A percentile compares a stretch with the other conserved stretches of the same genome.
phyloP scores from a whole-genome alignment of 345 rosid species.

The Syzygium jambos region DNA sequence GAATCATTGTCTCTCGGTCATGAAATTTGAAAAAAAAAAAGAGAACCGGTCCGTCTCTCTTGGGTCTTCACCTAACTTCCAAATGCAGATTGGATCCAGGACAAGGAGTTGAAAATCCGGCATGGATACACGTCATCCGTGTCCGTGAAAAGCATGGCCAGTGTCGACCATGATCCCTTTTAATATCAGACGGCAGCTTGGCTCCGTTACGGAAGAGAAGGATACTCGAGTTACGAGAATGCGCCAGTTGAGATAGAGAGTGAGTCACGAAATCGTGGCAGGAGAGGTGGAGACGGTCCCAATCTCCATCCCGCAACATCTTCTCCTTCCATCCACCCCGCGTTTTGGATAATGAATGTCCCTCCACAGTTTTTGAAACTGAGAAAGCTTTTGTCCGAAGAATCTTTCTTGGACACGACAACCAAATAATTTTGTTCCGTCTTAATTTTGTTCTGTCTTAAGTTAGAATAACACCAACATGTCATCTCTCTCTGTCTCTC shows the following conservation, averaged over 20 bases:
- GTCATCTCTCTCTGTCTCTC: background rate
- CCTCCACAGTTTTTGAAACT: background rate
- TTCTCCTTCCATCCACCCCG: background rate
- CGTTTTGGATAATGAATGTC: background rate
- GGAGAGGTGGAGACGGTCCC: background rate
- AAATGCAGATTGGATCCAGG: background rate
- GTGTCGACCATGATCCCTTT: background rate
- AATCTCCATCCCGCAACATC: background rate
- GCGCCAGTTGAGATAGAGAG: background rate
- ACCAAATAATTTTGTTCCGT: background rate
- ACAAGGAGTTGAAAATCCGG: background rate
- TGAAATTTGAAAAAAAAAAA: background rate
- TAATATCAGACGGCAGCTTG: background rate
- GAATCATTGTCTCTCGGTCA: background rate
- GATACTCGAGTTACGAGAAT: background rate
- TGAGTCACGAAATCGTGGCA: background rate
- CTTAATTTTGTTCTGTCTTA: background rate
- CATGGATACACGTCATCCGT: background rate
- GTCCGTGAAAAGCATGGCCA: background rate
- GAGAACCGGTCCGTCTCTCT: fast-evolving
- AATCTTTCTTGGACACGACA: background rate
- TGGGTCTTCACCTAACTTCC: background rate
- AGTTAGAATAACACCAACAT: background rate
- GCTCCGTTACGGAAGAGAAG: background rate
- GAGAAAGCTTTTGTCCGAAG: background rate